Evolutionary conservation across 2,329 filamentous ascomycete genomes (phyloP), one percentile per base, ranked within the genome.

Genomic region (Myriosclerotinia scirpicola): DNA sequence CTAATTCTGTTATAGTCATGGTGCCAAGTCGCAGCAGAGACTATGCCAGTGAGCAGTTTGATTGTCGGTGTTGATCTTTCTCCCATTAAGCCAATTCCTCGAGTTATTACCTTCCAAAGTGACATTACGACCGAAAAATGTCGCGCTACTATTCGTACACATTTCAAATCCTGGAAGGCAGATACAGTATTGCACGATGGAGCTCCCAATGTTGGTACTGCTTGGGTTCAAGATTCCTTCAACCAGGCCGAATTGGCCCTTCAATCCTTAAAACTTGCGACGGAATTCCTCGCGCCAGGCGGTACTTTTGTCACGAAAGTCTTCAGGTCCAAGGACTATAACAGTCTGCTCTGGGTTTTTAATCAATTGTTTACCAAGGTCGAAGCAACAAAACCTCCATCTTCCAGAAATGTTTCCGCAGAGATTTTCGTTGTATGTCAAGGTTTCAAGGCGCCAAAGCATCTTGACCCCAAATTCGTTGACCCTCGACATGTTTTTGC

Each of bases 61-160:
- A 97, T 99, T 73, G 84, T 99, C 71, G 95, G 93, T 77, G 93
- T 97, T 76, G 95, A 99, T 84, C 83, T 99, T 65, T 84, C 92
- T 42, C 95, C 95, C 38, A 99, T 99, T 79, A 98, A 98, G 78
- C 85, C 95, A 15, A 98, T 99, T 69, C 93, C 95, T 60, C 89
- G 90, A 79, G 91, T 93, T 73, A 98, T 97, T 73, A 92, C 91
- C 71, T 98, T 98, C 80, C 94, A 98, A 80, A 93, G 91, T 83
- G 95, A 99, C 78, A 99, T 99, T 75, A 99, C 95, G 0, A 96
- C 93, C 56, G 93, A 97, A 71, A 97, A 97, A 79, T 97, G 93
- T 77, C 89, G 95, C 71, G 88, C 93, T 8, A 97, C 92, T 1
- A 91, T 99, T 69, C 85, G 93, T 75, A 86, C 89, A 67, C 93